Evolutionary conservation across 352 stramenopile species (phyloP), one percentile per base, ranked within the genome.

Genomic region (Phytopythium aichiense): DNA sequence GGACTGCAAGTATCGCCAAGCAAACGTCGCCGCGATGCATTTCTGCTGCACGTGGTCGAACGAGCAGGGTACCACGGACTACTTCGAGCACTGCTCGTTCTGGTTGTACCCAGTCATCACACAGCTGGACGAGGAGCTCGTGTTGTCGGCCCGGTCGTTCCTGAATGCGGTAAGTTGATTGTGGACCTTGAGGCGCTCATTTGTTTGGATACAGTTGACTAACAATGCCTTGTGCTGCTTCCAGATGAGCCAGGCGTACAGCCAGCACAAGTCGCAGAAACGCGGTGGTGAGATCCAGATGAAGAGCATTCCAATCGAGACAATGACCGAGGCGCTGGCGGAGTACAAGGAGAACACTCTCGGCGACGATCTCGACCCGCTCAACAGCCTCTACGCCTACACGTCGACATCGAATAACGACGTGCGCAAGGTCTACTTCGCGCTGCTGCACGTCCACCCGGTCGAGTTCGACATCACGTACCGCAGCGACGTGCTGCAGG

Each of bases 41-140:
- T 96, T 96, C 52, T 96, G 87, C 58, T 96, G 87, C 60, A 89
- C 82, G 20, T 96, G 87, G 87, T 94, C 85, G 40, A 94, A 94
- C 58, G 87, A 96, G 61, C 87, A 96, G 63, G 87, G 85, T 23
- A 91, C 74, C 42, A 96, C 87, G 2, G 87, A 94, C 60, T 96
- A 96, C 68, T 96, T 94, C 52, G 88, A 96, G 69, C 87, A 96
- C 65, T 96, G 76, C 56, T 95, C 84, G 7, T 91, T 95, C 48
- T 94, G 85, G 82, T 64, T 95, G 59, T 88, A 91, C 54, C 88
- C 88, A 18, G 77, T 96, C 33, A 89, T 92, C 48, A 84, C 82
- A 25, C 86, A 95, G 55, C 51, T 96, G 18, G 88, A 96, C 49
- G 88, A 96, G 87, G 88, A 96, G 31, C 58, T 94, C 0, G 62